phyloP scores from a whole-genome alignment of 78 protist genomes.

The Bodo saltans region DNA sequence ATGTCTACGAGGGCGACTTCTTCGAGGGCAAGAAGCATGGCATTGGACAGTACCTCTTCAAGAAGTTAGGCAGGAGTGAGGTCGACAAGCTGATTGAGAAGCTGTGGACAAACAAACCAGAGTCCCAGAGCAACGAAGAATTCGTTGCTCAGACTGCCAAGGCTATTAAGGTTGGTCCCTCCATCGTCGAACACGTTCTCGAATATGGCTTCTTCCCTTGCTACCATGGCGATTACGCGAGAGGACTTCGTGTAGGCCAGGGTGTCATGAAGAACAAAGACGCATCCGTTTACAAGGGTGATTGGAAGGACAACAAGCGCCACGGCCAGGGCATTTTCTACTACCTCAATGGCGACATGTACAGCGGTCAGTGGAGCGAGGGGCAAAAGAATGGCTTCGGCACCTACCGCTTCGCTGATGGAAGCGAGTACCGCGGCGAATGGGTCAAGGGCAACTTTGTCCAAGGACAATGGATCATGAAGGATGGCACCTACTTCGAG shows the following conservation, averaged over 20 bases:
- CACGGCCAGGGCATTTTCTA: conserved; percentile 38
- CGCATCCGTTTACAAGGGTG: conserved; percentile 35
- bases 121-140: neutral
- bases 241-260: neutral
- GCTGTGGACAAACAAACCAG: neutral
- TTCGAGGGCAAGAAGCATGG: conserved; percentile 45
- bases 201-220: conserved; percentile 18
- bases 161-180: neutral
- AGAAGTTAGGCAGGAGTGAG: conserved; percentile 1
- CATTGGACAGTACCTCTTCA: neutral
- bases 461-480: conserved; percentile 20
- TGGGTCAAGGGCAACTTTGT: conserved; percentile 1
- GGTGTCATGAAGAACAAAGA: conserved; percentile 34
- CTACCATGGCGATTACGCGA: conserved; percentile 37
- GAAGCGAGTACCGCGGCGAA: conserved; percentile 20
- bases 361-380: conserved; percentile 29
- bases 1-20: conserved; percentile 55
- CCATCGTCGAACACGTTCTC: neutral
- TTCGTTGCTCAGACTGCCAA: neutral
- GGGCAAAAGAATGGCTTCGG: conserved; percentile 27
- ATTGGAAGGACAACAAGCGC: conserved; percentile 11
- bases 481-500: conserved; percentile 11
- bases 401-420: conserved; percentile 25
- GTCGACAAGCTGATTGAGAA: conserved; percentile 9
- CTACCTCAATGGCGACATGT: conserved; percentile 30